phyloP scores from a whole-genome alignment of 2,329 filamentous ascomycete species.

The Cercospora beticola region DNA sequence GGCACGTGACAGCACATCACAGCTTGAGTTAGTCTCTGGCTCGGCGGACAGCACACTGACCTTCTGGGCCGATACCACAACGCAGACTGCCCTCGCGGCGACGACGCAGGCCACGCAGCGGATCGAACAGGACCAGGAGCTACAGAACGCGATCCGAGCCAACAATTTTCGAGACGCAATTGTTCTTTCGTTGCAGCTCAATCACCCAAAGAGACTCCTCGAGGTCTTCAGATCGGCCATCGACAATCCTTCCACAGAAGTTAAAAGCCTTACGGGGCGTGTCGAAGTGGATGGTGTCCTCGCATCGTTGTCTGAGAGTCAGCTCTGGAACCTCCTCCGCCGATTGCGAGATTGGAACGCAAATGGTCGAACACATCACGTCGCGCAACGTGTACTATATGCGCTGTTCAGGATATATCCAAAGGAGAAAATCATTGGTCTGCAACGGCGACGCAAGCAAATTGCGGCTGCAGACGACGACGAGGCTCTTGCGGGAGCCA shows the following conservation, averaged over 20 bases:
- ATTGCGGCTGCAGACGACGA: constrained; percentile 29
- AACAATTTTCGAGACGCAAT: constrained; percentile 92
- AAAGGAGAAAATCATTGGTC: constrained; percentile 66
- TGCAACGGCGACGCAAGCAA: constrained; percentile 34
- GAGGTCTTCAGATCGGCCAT: constrained; percentile 80
- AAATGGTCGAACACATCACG: constrained; percentile 79
- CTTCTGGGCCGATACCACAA: constrained; percentile 92
- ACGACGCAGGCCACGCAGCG: constrained; percentile 73
- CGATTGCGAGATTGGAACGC: constrained; percentile 96
- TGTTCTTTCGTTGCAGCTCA: constrained; percentile 84
- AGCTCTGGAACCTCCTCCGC: constrained; percentile 78
- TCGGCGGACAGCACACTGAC: constrained; percentile 90
- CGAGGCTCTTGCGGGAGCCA: constrained; percentile 33
- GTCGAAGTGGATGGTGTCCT: constrained; percentile 78
- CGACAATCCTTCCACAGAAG: constrained; percentile 59
- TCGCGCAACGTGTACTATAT: constrained; percentile 83
- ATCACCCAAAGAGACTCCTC: constrained; percentile 86
- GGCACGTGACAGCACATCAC: constrained; percentile 29
- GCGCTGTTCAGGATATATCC: constrained; percentile 79
- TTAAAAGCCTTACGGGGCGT: constrained; percentile 63
- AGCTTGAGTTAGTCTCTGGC: constrained; percentile 78
- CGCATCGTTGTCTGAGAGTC: constrained; percentile 73
- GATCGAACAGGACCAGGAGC: constrained; percentile 89
- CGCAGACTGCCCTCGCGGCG: constrained; percentile 71
- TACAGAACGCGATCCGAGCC: constrained; percentile 87